Conservation (phyloP, 768 basidiomycete species). For the Collybia sordida region DNA sequence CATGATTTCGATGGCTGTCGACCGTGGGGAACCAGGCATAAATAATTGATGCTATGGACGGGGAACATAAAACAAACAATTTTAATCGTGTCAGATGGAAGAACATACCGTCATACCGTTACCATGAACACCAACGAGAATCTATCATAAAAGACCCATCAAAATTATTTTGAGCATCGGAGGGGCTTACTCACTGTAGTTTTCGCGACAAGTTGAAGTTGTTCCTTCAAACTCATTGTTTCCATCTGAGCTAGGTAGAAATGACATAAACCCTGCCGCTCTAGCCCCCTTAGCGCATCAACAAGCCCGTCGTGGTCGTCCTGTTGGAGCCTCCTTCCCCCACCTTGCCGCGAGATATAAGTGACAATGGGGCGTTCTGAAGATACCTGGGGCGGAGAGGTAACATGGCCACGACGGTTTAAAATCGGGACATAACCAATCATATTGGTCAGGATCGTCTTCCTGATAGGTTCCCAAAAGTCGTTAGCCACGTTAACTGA, state of each 20-base stretch:
- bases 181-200: slow-evolving; percentile 50
- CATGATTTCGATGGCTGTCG: slow-evolving; percentile 72
- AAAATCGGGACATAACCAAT: slow-evolving; percentile 31
- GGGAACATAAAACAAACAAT: neutral
- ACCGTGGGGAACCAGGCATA: slow-evolving; percentile 63
- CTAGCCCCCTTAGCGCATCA: slow-evolving; percentile 42
- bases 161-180: neutral
- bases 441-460: slow-evolving; percentile 22
- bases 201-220: slow-evolving; percentile 57
- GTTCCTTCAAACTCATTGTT: slow-evolving; percentile 56
- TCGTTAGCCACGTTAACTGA: slow-evolving; percentile 19
- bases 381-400: slow-evolving; percentile 5
- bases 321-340: slow-evolving; percentile 37
- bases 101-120: slow-evolving; percentile 59
- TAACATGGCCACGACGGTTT: slow-evolving; percentile 9
- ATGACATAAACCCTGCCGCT: slow-evolving; percentile 49
- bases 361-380: slow-evolving; percentile 38
- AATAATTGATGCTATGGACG: slow-evolving; percentile 53
- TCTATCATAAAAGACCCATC: slow-evolving; percentile 26
- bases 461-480: slow-evolving; percentile 38
- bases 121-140: slow-evolving; percentile 67
- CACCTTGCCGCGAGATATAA: slow-evolving; percentile 62
- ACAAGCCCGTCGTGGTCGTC: slow-evolving; percentile 53
- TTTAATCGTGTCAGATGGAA: neutral
- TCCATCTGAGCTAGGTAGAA: slow-evolving; percentile 42